Evolutionary conservation across 176 grass and related monocot species (phyloP), one percentile per base, ranked within the genome.

Genomic region (Musa itinerans): DNA sequence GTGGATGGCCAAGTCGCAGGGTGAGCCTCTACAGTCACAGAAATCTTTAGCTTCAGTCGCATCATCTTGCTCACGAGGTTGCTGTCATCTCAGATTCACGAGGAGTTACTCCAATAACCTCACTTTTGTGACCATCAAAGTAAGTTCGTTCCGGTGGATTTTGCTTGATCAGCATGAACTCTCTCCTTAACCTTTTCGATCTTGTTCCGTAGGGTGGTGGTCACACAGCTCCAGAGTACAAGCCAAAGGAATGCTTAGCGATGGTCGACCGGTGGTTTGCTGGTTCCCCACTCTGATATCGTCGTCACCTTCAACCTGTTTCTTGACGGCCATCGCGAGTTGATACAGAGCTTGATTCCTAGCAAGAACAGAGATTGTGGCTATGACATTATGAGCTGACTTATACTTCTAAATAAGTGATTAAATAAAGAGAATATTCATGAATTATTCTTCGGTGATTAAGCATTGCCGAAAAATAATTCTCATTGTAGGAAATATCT

Each of bases 51-150:
- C 15, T 70, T 9, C 23, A 75, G 1, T 20, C 6, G 57, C 10
- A 64, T 10, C 9, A 62, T 20, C 19, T n/a, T 9, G 58, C 17
- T 19, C 2, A 20, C n/a, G 34, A 6, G 34, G 34, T 61, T n/a
- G 12, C 11, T 78, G 25, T 10, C 1, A 65, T 81, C 63, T 77
- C 80, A 96, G 89, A 22, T 96, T 73, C 79, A 96, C 86, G 56
- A 87, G 73, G 52, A 85, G 72, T 63, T 91, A 91, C 71, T 85
- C 84, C 43, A 81, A 85, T 68, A 87, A 91, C 72, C 65, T 96
- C 9, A 91, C 84, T 56, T 89, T 81, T n/a, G 88, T 79, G 24
- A 89, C 92, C 13, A 77, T 96, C 0, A 96, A 96, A 89, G 92
- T 96, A 80, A 50, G 52, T 54, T 27, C 78, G 20, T 52, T 29